Percentiles rank a stretch among this genome's conserved stretches.
These are phyloP conservation scores for Camillea tinctor DNA, from an alignment of 2,329 filamentous ascomycete species.

Conservation along the genomic window DNA sequence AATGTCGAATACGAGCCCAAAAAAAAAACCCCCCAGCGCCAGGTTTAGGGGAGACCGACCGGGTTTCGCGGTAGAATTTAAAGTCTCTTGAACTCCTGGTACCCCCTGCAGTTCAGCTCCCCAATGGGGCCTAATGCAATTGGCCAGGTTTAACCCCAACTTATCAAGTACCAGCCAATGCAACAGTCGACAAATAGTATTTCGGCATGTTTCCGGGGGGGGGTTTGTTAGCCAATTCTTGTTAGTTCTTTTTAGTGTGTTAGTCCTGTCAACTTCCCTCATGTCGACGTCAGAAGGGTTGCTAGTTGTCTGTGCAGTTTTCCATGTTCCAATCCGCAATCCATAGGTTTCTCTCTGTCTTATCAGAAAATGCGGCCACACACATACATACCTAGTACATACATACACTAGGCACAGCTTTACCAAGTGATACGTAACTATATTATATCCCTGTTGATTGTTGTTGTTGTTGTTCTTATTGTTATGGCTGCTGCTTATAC, in stretches of 20 bases:
- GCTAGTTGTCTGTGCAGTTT: not conserved
- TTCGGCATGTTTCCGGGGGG: not conserved
- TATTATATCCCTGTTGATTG: too few relatives aligned
- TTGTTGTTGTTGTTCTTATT: too few relatives aligned
- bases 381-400: too few relatives aligned
- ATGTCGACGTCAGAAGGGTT: not conserved
- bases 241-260: too few relatives aligned
- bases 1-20: conserved; percentile 25
- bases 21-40: conserved; percentile 16
- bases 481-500: too few relatives aligned
- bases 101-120: conserved; percentile 19
- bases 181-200: not conserved
- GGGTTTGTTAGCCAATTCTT: not conserved
- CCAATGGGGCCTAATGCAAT: conserved; percentile 11
- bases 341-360: too few relatives aligned
- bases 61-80: conserved; percentile 26
- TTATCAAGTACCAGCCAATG: conserved; percentile 9
- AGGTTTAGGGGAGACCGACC: conserved; percentile 12
- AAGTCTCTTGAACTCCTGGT: conserved; percentile 4
- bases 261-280: too few relatives aligned
- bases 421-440: too few relatives aligned
- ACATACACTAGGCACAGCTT: too few relatives aligned
- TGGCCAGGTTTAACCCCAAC: conserved; percentile 13
- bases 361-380: conserved; percentile 19
- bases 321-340: too few relatives aligned